Evolutionary conservation across 202 grass and related monocot species (phyloP), one percentile per base, ranked within the genome.

Genomic region (Carex arenaria): DNA sequence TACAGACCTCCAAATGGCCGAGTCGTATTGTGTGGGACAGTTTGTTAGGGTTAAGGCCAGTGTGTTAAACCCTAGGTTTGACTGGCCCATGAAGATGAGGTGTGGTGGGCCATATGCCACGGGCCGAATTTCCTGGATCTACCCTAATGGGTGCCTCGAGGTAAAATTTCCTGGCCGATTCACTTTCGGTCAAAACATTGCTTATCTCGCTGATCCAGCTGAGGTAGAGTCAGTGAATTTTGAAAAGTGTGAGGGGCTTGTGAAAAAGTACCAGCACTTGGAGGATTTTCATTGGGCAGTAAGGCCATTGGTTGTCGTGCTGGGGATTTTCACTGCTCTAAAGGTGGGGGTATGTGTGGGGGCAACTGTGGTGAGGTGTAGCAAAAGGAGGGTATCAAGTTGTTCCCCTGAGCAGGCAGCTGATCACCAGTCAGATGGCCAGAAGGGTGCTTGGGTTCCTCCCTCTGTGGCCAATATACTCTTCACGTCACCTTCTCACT

Each of bases 251-350:
- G 89, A 99, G 20, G 96, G 96, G 57, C 65, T 94, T 26, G 74
- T 91, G 52, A 92, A 96, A 90, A 99, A 99, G 69, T 99, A 96
- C 42, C 86, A 92, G 69, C 96, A 99, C 85, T 92, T 99, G 0
- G 93, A 99, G 80, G 93, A 99, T 70, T 96, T 94, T 61, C 96
- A 99, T 59, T 99, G 96, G 96, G 91, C 79, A 3, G 88, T 99
- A 5, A 89, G 93, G 89, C 96, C 96, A 5, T 88, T 99, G 54
- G 86, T 94, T 78, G 89, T 96, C 7, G 88, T 88, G 11, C 54
- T 99, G 31, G 93, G 96, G 36, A 85, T 95, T 79, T 95, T 99
- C 65, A 89, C 92, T 3, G 86, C 89, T 55, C 61, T 95, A 56
- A 95, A 87, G 65, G 43, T 99, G 75, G 96, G 96, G 3, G 70